Percentiles rank a stretch among this genome's conserved stretches.
phyloP scores from a whole-genome alignment of 2,329 filamentous ascomycete genomes.

The Pseudogymnoascus sp. region DNA sequence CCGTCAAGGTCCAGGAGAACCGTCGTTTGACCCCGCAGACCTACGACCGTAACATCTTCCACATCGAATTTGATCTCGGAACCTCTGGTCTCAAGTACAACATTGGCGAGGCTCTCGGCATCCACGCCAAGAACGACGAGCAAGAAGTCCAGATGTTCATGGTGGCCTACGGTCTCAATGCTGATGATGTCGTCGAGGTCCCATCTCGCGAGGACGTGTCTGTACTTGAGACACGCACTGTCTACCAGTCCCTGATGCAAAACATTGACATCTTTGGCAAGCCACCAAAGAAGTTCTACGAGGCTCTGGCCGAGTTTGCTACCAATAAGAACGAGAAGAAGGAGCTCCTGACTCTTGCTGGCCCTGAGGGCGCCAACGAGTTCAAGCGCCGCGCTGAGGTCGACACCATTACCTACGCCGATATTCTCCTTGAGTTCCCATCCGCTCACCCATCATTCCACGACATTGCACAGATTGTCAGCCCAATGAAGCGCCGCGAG shows the following conservation, averaged over 20 bases:
- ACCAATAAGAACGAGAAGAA: conserved; percentile 74
- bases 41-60: conserved; percentile 99
- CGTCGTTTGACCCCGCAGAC: conserved; percentile 77
- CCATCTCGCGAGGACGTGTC: conserved; percentile 70
- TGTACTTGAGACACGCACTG: conserved; percentile 77
- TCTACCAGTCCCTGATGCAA: conserved; percentile 84
- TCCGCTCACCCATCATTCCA: conserved; percentile 85
- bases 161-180: conserved; percentile 75
- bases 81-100: conserved; percentile 88
- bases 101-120: conserved; percentile 93
- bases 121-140: conserved; percentile 89
- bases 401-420: conserved; percentile 84
- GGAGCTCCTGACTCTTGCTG: conserved; percentile 66
- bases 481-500: conserved; percentile 89
- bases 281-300: conserved; percentile 96
- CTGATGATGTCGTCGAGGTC: conserved; percentile 82
- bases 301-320: conserved; percentile 79
- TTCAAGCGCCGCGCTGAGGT: conserved; percentile 90
- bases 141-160: conserved; percentile 78
- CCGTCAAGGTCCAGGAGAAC: conserved; percentile 90
- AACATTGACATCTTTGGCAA: conserved; percentile 96
- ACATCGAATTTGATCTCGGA: conserved; percentile 97
- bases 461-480: conserved; percentile 80
- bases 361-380: conserved; percentile 72
- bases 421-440: conserved; percentile 79